Evolutionary conservation across 805 yeast genomes (phyloP), one percentile per base, ranked within the genome.

Genomic region (Saccharomyces jurei): DNA sequence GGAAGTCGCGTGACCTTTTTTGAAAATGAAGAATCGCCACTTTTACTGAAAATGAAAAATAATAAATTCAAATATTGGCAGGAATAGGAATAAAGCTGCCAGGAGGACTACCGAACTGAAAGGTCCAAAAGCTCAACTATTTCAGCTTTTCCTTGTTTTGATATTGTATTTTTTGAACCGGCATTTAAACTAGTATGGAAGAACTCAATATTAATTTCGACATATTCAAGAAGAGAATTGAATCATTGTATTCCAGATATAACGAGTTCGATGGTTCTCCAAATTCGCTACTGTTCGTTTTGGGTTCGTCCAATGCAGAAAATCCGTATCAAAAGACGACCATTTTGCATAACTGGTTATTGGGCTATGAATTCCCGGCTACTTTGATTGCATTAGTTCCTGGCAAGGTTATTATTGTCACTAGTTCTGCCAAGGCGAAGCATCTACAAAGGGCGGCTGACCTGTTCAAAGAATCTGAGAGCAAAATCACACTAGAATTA

Each of bases 291-390:
- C 64, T 89, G 56, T 80, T 88, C 49, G 81, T 88, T 13, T 85
- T 87, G 49, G 98, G 97, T 11, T 87, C 96, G 6, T 76, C 88
- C 48, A 90, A 89, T 66, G 94, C 87, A 56, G 92, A 87, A 59
- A 87, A 89, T 68, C 95, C 96, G 50, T 90, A 89, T 71, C 89
- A 87, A 67, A 89, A 89, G 71, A 85, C 96, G 11, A 84, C 96
- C 0, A 84, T 87, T 48, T 71, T 91, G 49, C 97, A 91, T 68
- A 86, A 83, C 52, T 92, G 98, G 98, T 74, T 92, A 52, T 73
- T 92, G 50, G 96, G 97, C 3, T 92, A 91, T 68, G 98, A 94
- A 68, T 92, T 92, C 66, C 95, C 96, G n/a, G 94, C 94, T 51
- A 90, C 97, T 1, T 83, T 83, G 30, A 71, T 92, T 52, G 81